phyloP scores from a whole-genome alignment of 2,329 filamentous ascomycete genomes.

The Ambrosiella xylebori region DNA sequence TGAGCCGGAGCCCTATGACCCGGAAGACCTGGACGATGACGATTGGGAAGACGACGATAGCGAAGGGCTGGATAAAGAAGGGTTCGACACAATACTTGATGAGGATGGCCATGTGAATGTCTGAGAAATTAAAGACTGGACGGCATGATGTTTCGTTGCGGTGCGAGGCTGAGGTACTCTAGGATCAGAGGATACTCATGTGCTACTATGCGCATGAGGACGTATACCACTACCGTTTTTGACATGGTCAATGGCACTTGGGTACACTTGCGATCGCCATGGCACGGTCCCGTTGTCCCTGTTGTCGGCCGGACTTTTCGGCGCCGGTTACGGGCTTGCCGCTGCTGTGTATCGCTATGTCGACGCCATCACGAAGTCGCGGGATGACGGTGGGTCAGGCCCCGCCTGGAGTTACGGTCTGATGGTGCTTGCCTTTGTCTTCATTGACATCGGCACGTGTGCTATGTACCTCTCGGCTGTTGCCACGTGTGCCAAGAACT shows the following conservation, averaged over 20 bases:
- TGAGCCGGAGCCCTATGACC: neutral
- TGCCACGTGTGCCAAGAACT: slow-evolving; percentile 97
- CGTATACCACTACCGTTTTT: neutral
- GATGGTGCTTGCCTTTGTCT: slow-evolving; percentile 74
- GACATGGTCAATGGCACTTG: slow-evolving; percentile 40
- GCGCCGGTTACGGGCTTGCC: slow-evolving; percentile 65
- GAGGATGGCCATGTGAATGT: neutral
- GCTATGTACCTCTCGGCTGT: slow-evolving; percentile 80
- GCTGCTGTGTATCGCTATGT: slow-evolving; percentile 52
- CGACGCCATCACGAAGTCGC: slow-evolving; percentile 17
- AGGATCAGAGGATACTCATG: neutral
- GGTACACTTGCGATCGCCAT: slow-evolving; percentile 79
- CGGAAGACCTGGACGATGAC: neutral
- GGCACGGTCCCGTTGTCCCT: slow-evolving; percentile 64
- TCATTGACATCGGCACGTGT: slow-evolving; percentile 68
- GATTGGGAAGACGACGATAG: neutral
- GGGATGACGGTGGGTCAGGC: slow-evolving; percentile 23
- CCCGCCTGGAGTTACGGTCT: slow-evolving; percentile 52
- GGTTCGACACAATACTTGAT: neutral
- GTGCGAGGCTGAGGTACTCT: neutral
- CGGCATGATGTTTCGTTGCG: neutral
- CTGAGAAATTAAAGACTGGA: neutral
- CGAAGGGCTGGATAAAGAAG: neutral
- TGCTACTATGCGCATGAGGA: neutral
- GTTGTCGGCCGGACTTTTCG: slow-evolving; percentile 56